Evolutionary conservation across 495 filamentous ascomycete genomes (phyloP).

Genomic region (Hypoxylon fuscum): DNA sequence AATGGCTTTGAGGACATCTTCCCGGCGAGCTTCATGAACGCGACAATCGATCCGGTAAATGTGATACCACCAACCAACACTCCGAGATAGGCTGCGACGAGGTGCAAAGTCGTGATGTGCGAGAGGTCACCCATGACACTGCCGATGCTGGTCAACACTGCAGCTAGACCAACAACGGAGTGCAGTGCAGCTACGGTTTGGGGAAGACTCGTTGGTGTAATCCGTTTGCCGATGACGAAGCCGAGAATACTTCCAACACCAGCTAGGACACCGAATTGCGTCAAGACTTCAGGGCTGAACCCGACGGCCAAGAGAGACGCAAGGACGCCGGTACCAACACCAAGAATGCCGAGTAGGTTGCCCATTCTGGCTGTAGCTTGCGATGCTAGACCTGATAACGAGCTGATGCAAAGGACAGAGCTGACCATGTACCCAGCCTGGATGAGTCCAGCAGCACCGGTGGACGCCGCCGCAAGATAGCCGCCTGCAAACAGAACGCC

Average conservation of each 20-base stretch:
- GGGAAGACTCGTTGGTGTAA: conserved; percentile 81
- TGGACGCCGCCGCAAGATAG: conserved; percentile 76
- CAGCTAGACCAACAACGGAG: conserved; percentile 82
- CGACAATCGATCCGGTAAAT: conserved; percentile 84
- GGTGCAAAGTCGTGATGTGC: conserved; percentile 74
- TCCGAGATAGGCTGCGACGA: conserved; percentile 81
- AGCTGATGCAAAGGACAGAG: conserved; percentile 78
- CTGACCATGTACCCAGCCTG: conserved; percentile 84
- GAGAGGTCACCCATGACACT: conserved; percentile 75
- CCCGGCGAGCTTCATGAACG: conserved; percentile 80
- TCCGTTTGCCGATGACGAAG: conserved; percentile 78
- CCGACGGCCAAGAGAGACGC: conserved; percentile 81
- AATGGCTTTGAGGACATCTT: conserved; percentile 77
- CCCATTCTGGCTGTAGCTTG: conserved; percentile 81
- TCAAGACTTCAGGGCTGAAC: conserved; percentile 74
- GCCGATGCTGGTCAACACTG: conserved; percentile 82
- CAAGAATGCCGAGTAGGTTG: conserved; percentile 82
- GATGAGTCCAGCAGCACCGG: conserved; percentile 80
- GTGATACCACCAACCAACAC: conserved; percentile 84
- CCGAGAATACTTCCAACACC: conserved; percentile 69
- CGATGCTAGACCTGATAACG: conserved; percentile 75
- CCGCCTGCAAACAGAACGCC: conserved; percentile 78
- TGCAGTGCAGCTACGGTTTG: conserved; percentile 84
- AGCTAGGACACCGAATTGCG: conserved; percentile 77
- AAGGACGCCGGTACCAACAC: conserved; percentile 78